Base-by-base conservation (phyloP, 495 filamentous ascomycete genomes). In the Pseudoneurospora amorphoporcata region DNA sequence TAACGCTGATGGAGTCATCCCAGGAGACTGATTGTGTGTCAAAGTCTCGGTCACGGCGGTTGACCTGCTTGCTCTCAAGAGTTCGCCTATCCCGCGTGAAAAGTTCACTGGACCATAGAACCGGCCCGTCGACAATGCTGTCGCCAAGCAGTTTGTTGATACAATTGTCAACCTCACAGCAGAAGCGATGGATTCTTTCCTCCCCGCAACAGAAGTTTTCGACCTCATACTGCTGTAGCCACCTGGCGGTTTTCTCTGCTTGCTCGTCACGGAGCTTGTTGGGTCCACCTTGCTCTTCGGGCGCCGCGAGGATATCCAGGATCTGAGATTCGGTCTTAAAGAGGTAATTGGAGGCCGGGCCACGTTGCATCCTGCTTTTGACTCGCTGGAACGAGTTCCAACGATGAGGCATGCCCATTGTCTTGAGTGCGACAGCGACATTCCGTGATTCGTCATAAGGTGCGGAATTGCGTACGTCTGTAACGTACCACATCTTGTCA, bases 401-500 rank as follows among this genome's bases (percentile, higher is more conserved):
- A 74, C 83, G 82, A 32, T 86, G 83, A 42, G 87, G 87, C 75
- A 83, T 82, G n/a, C 88, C 90, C 95, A 99, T 99, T n/a, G 90
- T 92, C 79, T 94, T 95, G 65, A 99, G 82, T 39, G 95, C 95
- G 72, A 90, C 85, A 12, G 94, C 92, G 12, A 99, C 90, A 78
- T 95, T 91, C 72, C 90, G 90, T 32, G 94, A 94, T 79, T 96
- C 92, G 72, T 97, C 95, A 77, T 97, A 99, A 3, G 89, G 87
- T 53, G 89, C 92, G 19, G 95, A 98, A 77, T 97, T 95, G 71
- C 92, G 90, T 58, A 98, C 95, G 80, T 98, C 95, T 7, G 94
- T 97, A 75, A 95, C 92, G 80, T 97, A 99, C 95, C 95, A 99
- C 93, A 97, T 97, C 85, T 98, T 98, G 80, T 96, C 91, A 53